Conservation (phyloP, 176 grass and related monocot genomes). For the Secale cereale region DNA sequence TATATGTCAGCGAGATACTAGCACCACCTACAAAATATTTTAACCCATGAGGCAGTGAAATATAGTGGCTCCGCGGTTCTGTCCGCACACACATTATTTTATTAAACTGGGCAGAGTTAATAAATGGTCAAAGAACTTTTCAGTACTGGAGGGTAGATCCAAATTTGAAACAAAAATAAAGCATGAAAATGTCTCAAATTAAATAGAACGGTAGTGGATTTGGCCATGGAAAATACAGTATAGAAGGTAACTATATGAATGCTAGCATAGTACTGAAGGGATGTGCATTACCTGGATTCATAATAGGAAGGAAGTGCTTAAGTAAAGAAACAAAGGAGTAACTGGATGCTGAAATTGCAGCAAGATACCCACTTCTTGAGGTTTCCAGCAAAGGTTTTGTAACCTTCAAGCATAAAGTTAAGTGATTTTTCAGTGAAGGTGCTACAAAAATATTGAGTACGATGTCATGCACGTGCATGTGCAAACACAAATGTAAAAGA, state of each 20-base stretch:
- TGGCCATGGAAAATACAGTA: background rate
- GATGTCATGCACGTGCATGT: background rate
- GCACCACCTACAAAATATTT: slow-evolving; percentile 70
- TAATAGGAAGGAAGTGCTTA: slow-evolving; percentile 90
- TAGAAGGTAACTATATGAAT: background rate
- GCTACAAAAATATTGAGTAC: background rate
- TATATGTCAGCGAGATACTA: slow-evolving; percentile 86
- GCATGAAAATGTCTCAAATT: background rate
- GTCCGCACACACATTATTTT: background rate
- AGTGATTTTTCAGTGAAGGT: slow-evolving; percentile 18
- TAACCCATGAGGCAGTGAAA: background rate
- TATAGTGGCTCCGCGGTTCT: background rate
- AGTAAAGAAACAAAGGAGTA: slow-evolving; percentile 91
- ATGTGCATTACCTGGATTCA: slow-evolving; percentile 80
- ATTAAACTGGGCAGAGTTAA: background rate
- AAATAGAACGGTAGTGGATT: background rate
- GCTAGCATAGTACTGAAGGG: background rate
- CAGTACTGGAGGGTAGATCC: background rate
- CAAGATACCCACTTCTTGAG: slow-evolving; percentile 92
- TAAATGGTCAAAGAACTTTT: background rate
- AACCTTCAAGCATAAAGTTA: slow-evolving; percentile 50
- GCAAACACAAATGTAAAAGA: background rate
- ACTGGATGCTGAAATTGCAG: slow-evolving; percentile 97
- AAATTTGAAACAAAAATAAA: background rate
- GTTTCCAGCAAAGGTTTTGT: slow-evolving; percentile 89